These are phyloP conservation scores for Fusarium tricinctum DNA, from an alignment of 2,329 filamentous ascomycete species.

Conservation along the genomic window DNA sequence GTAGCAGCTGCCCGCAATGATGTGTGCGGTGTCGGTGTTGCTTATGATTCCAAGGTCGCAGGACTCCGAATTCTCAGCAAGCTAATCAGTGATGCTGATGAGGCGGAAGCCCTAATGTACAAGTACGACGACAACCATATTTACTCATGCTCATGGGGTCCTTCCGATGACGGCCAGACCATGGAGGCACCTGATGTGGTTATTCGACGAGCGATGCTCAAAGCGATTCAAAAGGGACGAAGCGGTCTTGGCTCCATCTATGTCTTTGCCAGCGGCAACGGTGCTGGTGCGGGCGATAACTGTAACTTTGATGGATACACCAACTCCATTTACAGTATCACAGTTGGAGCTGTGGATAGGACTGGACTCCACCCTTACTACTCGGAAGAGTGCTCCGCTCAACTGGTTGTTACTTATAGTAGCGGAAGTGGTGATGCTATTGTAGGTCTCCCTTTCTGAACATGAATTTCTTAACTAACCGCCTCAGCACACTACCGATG, in stretches of 20 bases:
- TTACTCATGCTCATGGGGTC: constrained; percentile 99
- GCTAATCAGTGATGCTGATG: constrained; percentile 90
- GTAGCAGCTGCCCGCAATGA: constrained; percentile 93
- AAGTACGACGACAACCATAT: constrained; percentile 93
- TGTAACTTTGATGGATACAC: constrained; percentile 99
- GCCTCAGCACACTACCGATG: constrained; percentile 87
- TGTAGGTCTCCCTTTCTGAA: constrained; percentile 57
- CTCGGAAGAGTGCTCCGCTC: constrained; percentile 94
- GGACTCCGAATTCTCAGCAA: constrained; percentile 94
- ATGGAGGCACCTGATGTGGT: constrained; percentile 95
- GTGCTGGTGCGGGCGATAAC: constrained; percentile 88
- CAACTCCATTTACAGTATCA: constrained; percentile 99
- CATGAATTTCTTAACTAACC: constrained; percentile 21
- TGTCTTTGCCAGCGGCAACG: constrained; percentile 95
- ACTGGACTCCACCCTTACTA: constrained; percentile 93
- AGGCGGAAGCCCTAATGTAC: constrained; percentile 93
- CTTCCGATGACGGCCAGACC: constrained; percentile 89
- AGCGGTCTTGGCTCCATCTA: constrained; percentile 89
- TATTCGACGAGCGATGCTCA: constrained; percentile 91
- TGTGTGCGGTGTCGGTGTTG: constrained; percentile 94
- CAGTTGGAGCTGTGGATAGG: constrained; percentile 91
- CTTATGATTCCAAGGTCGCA: constrained; percentile 90
- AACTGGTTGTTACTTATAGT: constrained; percentile 96
- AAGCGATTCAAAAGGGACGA: constrained; percentile 90
- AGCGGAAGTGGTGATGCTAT: constrained; percentile 91